Percentiles rank a stretch among this genome's conserved stretches.
These are phyloP conservation scores for Nyctanthes arbortristis DNA, from an alignment of 257 asterid species.

Conservation along the genomic window DNA sequence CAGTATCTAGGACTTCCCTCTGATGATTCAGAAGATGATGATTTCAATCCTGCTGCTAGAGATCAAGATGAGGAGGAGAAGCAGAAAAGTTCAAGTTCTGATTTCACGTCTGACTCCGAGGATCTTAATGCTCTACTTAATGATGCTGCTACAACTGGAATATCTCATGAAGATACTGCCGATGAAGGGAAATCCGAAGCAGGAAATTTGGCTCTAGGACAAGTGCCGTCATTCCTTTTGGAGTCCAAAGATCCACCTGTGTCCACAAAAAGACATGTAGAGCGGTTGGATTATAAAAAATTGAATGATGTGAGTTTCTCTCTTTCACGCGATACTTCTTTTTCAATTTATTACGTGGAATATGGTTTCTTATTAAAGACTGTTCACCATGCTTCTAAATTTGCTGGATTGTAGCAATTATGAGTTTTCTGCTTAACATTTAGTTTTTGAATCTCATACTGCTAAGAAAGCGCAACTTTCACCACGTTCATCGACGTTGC, in stretches of 20 bases:
- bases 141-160: constrained; percentile 38
- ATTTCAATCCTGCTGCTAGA: constrained; percentile 69
- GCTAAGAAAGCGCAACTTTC: neutral
- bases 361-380: constrained; percentile 1
- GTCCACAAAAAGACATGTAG: constrained; percentile 62
- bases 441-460: neutral
- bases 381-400: constrained; percentile 10
- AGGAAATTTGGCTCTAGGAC: constrained; percentile 44
- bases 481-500: neutral
- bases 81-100: constrained; percentile 76
- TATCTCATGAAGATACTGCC: constrained; percentile 35
- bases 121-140: constrained; percentile 61
- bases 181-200: constrained; percentile 29
- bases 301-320: constrained; percentile 75
- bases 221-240: constrained; percentile 60
- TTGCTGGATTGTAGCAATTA: neutral
- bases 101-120: constrained; percentile 91
- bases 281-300: constrained; percentile 82
- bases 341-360: constrained; percentile 3
- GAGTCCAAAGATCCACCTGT: constrained; percentile 47
- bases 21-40: constrained; percentile 96
- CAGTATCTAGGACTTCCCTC: constrained; percentile 58
- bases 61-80: constrained; percentile 43
- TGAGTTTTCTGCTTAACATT: neutral
- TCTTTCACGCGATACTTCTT: neutral